These are phyloP conservation scores for Clavispora carvajalis DNA, from an alignment of 805 yeast genomes.

Conservation along the genomic window DNA sequence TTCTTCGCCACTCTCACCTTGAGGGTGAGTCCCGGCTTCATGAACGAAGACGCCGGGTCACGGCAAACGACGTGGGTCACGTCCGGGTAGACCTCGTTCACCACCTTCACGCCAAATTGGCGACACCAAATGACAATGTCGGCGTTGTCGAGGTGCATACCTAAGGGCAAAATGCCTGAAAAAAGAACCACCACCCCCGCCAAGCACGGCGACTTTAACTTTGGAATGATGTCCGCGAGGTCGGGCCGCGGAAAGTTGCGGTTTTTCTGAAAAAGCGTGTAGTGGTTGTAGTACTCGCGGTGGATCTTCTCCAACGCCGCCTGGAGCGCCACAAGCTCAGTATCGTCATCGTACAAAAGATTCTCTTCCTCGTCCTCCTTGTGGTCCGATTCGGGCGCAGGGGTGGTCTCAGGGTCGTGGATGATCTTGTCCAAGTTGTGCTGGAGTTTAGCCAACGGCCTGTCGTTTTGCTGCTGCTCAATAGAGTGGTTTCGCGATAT, in stretches of 20 bases:
- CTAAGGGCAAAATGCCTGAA: constrained; percentile 89
- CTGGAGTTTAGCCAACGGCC: constrained; percentile 83
- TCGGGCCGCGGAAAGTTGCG: constrained; percentile 42
- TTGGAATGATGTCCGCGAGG: constrained; percentile 65
- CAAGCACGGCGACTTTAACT: constrained; percentile 66
- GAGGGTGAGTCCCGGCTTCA: constrained; percentile 48
- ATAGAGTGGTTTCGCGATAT: constrained; percentile 62
- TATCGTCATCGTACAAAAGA: constrained; percentile 72
- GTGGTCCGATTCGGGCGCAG: constrained; percentile 18
- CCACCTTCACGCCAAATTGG: constrained; percentile 86
- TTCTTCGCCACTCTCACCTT: constrained; percentile 78
- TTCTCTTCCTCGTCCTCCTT: constrained; percentile 39
- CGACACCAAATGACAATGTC: constrained; percentile 90
- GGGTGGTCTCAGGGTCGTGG: constrained; percentile 22
- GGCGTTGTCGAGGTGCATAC: constrained; percentile 62
- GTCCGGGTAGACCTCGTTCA: constrained; percentile 55
- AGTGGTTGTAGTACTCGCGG: constrained; percentile 47
- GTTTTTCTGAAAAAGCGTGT: constrained; percentile 5
- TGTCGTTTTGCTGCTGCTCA: constrained; percentile 73
- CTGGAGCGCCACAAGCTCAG: constrained; percentile 62
- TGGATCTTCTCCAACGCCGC: constrained; percentile 63
- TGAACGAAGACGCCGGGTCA: constrained; percentile 45
- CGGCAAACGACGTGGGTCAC: constrained; percentile 89
- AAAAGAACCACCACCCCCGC: constrained; percentile 66
- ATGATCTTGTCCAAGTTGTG: constrained; percentile 56